Evolutionary conservation across 2,329 filamentous ascomycete species (phyloP).

Genomic region (Karstenula rhodostoma): DNA sequence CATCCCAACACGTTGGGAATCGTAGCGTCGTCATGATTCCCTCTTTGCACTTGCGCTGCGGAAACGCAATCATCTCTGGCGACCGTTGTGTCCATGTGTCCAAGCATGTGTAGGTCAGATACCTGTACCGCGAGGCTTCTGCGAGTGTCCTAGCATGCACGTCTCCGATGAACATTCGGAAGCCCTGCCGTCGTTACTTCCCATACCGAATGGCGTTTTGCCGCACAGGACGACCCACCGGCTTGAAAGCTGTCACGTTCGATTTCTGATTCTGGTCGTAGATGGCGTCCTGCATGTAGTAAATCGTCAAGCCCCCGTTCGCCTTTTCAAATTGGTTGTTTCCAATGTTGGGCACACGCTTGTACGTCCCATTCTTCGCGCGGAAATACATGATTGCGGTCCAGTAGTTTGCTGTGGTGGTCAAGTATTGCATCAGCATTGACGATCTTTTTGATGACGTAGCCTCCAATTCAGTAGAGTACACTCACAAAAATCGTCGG

Average conservation of each 20-base stretch:
- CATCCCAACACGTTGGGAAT: conserved; percentile 43
- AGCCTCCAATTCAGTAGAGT: neutral
- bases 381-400: conserved; percentile 29
- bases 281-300: conserved; percentile 31
- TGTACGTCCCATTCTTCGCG: conserved; percentile 24
- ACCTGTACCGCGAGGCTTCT: conserved; percentile 47
- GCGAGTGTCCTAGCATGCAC: conserved; percentile 35
- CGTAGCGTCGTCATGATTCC: conserved; percentile 46
- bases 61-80: conserved; percentile 48
- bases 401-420: conserved; percentile 24
- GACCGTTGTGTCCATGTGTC: conserved; percentile 26
- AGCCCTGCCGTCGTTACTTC: neutral
- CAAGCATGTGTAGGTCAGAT: conserved; percentile 55
- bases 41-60: conserved; percentile 52
- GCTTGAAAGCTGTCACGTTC: conserved; percentile 29
- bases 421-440: neutral
- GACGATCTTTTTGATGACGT: neutral
- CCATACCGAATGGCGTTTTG: neutral
- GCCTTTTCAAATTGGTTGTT: conserved; percentile 27
- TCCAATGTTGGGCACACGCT: conserved; percentile 26
- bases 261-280: conserved; percentile 24
- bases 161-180: conserved; percentile 30
- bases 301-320: conserved; percentile 26
- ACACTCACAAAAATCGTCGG: conserved; percentile 24
- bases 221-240: conserved; percentile 16